These are phyloP conservation scores for Chiua sp. DNA, from an alignment of 1,284 basidiomycete genomes.

Conservation along the genomic window DNA sequence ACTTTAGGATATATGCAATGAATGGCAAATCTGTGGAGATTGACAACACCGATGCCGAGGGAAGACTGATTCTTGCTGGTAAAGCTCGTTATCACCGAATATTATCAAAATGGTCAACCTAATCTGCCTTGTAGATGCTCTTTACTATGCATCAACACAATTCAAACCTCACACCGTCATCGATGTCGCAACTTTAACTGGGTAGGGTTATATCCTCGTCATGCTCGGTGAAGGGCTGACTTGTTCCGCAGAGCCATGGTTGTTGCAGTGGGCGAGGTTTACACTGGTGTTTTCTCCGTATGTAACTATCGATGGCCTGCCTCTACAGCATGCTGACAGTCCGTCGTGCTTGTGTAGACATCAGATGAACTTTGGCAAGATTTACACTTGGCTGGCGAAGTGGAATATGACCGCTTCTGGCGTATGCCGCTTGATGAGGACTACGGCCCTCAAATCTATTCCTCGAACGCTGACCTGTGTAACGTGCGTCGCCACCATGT, in stretches of 20 bases:
- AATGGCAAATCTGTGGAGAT: constrained; percentile 90
- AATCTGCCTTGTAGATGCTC: constrained; percentile 61
- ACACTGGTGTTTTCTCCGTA: constrained; percentile 83
- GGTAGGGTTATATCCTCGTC: constrained; percentile 41
- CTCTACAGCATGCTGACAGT: background rate
- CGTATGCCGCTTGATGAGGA: constrained; percentile 85
- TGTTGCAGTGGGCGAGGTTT: constrained; percentile 75
- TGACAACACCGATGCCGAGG: constrained; percentile 91
- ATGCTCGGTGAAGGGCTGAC: background rate
- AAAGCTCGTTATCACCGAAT: constrained; percentile 16
- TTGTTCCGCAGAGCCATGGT: constrained; percentile 58
- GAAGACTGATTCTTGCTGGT: constrained; percentile 80
- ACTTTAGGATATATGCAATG: constrained; percentile 79
- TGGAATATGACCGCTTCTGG: constrained; percentile 85
- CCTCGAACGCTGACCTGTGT: constrained; percentile 82
- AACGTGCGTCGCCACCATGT: constrained; percentile 57
- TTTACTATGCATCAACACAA: constrained; percentile 82
- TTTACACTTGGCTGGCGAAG: constrained; percentile 72
- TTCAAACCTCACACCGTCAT: constrained; percentile 86
- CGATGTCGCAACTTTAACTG: constrained; percentile 86
- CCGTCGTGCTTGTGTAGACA: constrained; percentile 44
- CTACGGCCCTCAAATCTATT: constrained; percentile 77
- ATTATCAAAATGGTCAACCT: background rate
- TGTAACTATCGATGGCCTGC: constrained; percentile 20
- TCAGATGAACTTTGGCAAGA: constrained; percentile 78